These are phyloP conservation scores for Penicillium sp. DNA, from an alignment of 2,329 filamentous ascomycete genomes.

Conservation along the genomic window DNA sequence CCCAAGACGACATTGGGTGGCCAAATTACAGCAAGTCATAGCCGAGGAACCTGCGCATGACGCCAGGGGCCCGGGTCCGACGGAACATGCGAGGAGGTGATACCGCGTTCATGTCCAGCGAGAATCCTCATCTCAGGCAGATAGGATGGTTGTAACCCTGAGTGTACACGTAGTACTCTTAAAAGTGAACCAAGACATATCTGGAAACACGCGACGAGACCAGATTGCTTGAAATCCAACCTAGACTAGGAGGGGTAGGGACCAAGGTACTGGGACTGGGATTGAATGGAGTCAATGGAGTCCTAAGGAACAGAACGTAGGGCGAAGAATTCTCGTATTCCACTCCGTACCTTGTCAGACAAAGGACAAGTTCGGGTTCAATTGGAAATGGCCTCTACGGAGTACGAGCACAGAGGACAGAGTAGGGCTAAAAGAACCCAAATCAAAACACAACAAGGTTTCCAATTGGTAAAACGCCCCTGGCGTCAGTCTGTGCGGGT, in stretches of 20 bases:
- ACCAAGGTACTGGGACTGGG: neutral
- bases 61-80: slow-evolving; percentile 22
- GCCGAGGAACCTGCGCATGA: slow-evolving; percentile 19
- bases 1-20: neutral
- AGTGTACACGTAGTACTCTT: no score
- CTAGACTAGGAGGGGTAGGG: neutral
- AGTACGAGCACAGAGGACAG: neutral
- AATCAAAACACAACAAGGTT: neutral
- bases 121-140: slow-evolving; percentile 15
- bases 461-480: neutral
- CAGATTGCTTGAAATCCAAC: neutral
- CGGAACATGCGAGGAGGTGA: slow-evolving; percentile 4
- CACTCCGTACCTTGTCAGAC: neutral
- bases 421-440: no score
- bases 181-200: neutral
- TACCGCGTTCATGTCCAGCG: slow-evolving; percentile 8
- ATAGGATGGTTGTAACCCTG: neutral
- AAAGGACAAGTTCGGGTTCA: neutral
- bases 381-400: neutral
- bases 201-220: neutral
- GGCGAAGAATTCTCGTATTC: slow-evolving; percentile 5
- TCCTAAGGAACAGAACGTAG: neutral
- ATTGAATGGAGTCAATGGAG: neutral
- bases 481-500: slow-evolving; percentile 9
- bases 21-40: neutral